Conservation (phyloP, 2,329 filamentous ascomycete species). For the Botrytis cinerea region DNA sequence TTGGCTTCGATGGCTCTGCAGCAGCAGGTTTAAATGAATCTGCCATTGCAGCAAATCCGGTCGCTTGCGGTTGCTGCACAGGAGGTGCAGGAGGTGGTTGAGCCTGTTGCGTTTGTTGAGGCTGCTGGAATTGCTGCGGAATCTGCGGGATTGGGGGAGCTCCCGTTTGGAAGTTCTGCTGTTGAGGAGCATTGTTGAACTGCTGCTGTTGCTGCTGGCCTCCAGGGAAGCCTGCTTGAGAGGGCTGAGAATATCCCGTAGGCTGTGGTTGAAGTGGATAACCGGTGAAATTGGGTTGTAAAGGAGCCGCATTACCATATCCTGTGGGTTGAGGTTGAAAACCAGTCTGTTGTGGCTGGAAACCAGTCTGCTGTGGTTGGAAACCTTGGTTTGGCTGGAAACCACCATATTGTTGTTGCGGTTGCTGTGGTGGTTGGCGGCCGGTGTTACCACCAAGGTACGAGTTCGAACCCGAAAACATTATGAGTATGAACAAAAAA, state of each 20-base stretch:
- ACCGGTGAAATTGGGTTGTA: constrained; percentile 40
- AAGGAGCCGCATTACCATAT: constrained; percentile 39
- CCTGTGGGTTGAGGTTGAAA: constrained; percentile 36
- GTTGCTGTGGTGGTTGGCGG: constrained; percentile 50
- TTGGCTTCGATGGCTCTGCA: constrained; percentile 46
- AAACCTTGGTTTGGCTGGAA: constrained; percentile 23
- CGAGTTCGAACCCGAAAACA: constrained; percentile 90
- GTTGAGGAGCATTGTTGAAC: constrained; percentile 49
- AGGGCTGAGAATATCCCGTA: constrained; percentile 54
- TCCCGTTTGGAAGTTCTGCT: constrained; percentile 44
- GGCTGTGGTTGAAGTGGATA: constrained; percentile 41
- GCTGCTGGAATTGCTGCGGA: constrained; percentile 39
- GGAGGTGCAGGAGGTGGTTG: constrained; percentile 60
- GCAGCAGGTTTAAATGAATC: constrained; percentile 61
- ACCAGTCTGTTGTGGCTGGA: constrained; percentile 31
- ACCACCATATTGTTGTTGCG: constrained; percentile 40
- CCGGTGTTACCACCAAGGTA: constrained; percentile 79
- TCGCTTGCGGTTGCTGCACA: constrained; percentile 65
- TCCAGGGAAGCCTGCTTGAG: constrained; percentile 61
- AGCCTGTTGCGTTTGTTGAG: constrained; percentile 46
- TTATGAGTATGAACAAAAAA: constrained; percentile 46
- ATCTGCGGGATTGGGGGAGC: constrained; percentile 42
- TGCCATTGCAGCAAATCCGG: constrained; percentile 67
- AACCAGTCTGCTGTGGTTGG: constrained; percentile 33
- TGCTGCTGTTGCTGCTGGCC: constrained; percentile 47